Evolutionary conservation across 495 filamentous ascomycete genomes (phyloP).

Genomic region (Trichocladium antarcticum): DNA sequence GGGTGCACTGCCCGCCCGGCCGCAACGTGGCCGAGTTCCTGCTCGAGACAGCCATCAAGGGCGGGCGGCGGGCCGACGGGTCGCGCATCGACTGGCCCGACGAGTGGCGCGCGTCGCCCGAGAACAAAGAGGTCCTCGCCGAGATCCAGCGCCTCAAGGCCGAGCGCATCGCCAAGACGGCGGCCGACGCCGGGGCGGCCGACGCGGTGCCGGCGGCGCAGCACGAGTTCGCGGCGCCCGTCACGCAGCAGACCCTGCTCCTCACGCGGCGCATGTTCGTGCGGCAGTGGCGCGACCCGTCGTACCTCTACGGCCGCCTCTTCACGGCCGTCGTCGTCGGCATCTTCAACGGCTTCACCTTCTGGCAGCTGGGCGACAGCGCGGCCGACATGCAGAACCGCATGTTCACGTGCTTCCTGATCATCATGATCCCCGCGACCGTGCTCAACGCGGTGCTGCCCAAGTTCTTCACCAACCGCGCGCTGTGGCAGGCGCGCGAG

Average conservation of each 20-base stretch:
- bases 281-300: conserved; percentile 68
- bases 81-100: conserved; percentile 68
- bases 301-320: conserved; percentile 60
- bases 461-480: conserved; percentile 69
- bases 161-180: conserved; percentile 9
- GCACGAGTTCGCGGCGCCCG: conserved; percentile 30
- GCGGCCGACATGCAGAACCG: conserved; percentile 65
- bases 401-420: conserved; percentile 67
- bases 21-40: conserved; percentile 78
- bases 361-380: conserved; percentile 59
- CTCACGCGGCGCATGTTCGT: conserved; percentile 55
- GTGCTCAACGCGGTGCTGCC: conserved; percentile 66
- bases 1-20: conserved; percentile 57
- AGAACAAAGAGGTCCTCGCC: conserved; percentile 51
- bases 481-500: conserved; percentile 67
- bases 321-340: conserved; percentile 43
- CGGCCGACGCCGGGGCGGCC: neutral
- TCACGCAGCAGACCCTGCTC: conserved; percentile 33
- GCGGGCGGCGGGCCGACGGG: conserved; percentile 53
- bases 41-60: conserved; percentile 68
- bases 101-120: conserved; percentile 62
- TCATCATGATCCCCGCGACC: conserved; percentile 63
- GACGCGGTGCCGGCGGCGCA: neutral
- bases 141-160: conserved; percentile 60
- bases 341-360: conserved; percentile 81